Percentiles rank a stretch among this genome's conserved stretches.
phyloP scores from a whole-genome alignment of 768 basidiomycete genomes.

The Mycena latifolia region DNA sequence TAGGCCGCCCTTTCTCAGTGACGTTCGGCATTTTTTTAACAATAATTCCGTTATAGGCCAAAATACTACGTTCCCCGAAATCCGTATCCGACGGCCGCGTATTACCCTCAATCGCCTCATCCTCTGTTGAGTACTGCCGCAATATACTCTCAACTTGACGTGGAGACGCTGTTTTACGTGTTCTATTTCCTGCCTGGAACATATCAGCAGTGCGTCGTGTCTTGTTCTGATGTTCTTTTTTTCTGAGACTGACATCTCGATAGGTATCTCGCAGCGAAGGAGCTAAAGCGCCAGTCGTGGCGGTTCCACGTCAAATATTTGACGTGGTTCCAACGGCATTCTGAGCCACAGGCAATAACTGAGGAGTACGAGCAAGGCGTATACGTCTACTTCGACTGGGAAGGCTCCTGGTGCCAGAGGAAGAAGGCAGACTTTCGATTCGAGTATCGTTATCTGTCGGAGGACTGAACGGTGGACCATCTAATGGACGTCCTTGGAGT shows the following conservation, averaged over 20 bases:
- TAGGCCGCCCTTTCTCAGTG: conserved; percentile 49
- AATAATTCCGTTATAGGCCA: conserved; percentile 67
- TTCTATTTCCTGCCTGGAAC: conserved; percentile 99
- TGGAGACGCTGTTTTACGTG: conserved; percentile 98
- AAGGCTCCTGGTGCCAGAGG: conserved; percentile 97
- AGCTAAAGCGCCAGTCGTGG: conserved; percentile 98
- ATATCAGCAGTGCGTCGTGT: conserved; percentile 88
- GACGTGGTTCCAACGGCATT: conserved; percentile 99
- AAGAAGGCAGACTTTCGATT: conserved; percentile 99
- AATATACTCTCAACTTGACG: conserved; percentile 91
- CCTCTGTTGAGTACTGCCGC: conserved; percentile 84
- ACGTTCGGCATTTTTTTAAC: conserved; percentile 23
- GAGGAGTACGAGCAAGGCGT: conserved; percentile 99
- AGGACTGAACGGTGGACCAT: conserved; percentile 67
- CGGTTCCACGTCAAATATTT: conserved; percentile 99
- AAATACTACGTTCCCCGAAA: conserved; percentile 97
- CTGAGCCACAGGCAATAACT: conserved; percentile 97
- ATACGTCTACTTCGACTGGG: conserved; percentile 99
- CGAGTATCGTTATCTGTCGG: conserved; percentile 94
- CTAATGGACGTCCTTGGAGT: not conserved
- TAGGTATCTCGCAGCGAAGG: conserved; percentile 95
- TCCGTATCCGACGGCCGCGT: conserved; percentile 90
- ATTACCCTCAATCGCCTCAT: conserved; percentile 93
- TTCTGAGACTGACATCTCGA: conserved; percentile 18
- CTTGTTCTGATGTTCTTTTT: conserved; percentile 10